Base-by-base conservation (phyloP, 179 eudicot genomes). In the Vitellaria paradoxa region DNA sequence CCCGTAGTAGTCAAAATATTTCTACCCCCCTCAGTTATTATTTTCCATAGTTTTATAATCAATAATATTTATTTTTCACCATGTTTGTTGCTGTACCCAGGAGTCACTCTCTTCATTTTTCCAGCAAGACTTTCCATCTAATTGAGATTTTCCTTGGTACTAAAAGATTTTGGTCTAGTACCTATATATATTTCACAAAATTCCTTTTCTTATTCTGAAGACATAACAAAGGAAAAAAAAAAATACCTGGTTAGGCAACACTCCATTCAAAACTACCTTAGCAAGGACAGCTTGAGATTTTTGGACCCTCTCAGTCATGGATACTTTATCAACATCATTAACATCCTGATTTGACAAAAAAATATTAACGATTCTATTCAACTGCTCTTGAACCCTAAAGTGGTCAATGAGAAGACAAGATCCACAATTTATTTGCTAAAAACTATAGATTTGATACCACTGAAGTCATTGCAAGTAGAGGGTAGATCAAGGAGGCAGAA, bases 211-310 rank as follows among this genome's bases (percentile, higher is more conserved):
- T n/a, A 74, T 74, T 45, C 77, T 9, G 17, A 75, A 75, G 24
- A 14, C 8, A 7, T 6, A 13, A 70, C 8, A 11, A 64, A 5
- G 26, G n/a, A 18, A 15, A 62, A 61, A 17, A n/a, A n/a, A 9
- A 26, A 63, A 47, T 77, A 89, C 92, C 92, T 84, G 92, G 50
- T 85, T 84, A 71, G 83, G 62, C 30, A 82, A 57, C 6, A 80
- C 76, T 64, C 90, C 92, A 81, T 87, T 88, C 71, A 83, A 71
- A 20, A 73, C 67, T 50, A 84, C 76, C 73, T 86, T 85, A 61
- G 90, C 79, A 77, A 85, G 79, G 73, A 82, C 73, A 75, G 85
- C 85, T 62, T 88, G 87, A n/a, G 87, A 66, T 79, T 85, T 88
- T 57, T 78, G 74, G 61, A 85, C 76, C 77, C 77, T 84, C 77